phyloP scores from a whole-genome alignment of 768 basidiomycete genomes.

The Termitomyces sp. region DNA sequence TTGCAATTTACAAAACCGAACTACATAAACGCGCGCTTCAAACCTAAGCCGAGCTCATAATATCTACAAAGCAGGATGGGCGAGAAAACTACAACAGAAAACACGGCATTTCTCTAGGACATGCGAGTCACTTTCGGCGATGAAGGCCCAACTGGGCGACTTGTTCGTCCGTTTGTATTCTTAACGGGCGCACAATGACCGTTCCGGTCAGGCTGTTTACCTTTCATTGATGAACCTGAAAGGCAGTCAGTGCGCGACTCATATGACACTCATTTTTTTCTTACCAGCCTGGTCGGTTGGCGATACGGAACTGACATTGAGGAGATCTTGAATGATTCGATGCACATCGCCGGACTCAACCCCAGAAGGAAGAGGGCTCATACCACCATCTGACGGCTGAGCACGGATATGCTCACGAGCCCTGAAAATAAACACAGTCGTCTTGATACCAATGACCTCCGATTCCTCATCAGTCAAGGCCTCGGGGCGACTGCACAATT shows the following conservation, averaged over 20 bases:
- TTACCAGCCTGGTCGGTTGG: constrained; percentile 6
- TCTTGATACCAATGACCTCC: constrained; percentile 49
- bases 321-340: constrained; percentile 24
- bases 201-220: background rate
- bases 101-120: background rate
- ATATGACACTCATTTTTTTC: background rate
- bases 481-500: constrained; percentile 43
- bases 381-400: constrained; percentile 22
- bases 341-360: constrained; percentile 25
- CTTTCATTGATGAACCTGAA: constrained; percentile 3
- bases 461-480: constrained; percentile 52
- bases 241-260: background rate
- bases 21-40: too few relatives aligned
- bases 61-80: background rate
- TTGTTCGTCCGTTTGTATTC: constrained; percentile 12
- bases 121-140: background rate
- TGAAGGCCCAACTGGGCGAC: constrained; percentile 10
- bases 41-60: too few relatives aligned
- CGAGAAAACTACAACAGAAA: background rate
- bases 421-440: constrained; percentile 41
- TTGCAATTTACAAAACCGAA: too few relatives aligned
- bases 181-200: background rate
- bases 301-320: background rate
- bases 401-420: constrained; percentile 47
- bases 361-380: constrained; percentile 29